Conservation (phyloP, 2,329 filamentous ascomycete genomes). For the Mycogone perniciosa region DNA sequence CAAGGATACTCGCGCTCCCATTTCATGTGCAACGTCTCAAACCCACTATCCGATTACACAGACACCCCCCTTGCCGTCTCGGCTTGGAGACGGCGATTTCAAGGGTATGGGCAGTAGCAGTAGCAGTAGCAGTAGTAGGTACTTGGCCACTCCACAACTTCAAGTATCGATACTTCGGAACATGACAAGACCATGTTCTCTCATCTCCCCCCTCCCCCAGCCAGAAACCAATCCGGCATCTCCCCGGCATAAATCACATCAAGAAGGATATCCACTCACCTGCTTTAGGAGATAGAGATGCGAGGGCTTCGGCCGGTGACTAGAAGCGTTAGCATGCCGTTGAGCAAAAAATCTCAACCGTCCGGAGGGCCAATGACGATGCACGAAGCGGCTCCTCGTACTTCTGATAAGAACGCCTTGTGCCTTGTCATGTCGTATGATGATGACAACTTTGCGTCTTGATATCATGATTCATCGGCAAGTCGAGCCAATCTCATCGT, state of each 20-base stretch:
- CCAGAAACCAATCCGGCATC: constrained; percentile 5
- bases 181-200: background rate
- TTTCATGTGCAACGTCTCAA: too few relatives aligned
- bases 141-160: background rate
- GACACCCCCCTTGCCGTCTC: too few relatives aligned
- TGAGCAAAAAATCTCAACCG: background rate
- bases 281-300: constrained; percentile 2
- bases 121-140: background rate
- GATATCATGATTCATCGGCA: too few relatives aligned
- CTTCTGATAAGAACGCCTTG: too few relatives aligned
- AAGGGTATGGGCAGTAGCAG: too few relatives aligned
- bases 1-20: too few relatives aligned
- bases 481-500: too few relatives aligned
- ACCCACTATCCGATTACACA: too few relatives aligned
- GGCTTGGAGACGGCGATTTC: too few relatives aligned
- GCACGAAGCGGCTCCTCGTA: too few relatives aligned
- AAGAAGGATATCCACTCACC: background rate
- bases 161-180: background rate
- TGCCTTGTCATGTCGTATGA: background rate
- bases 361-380: too few relatives aligned
- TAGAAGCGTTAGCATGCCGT: background rate
- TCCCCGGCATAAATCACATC: constrained; percentile 9
- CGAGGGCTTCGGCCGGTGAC: constrained; percentile 5
- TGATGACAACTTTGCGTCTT: background rate
- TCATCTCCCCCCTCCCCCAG: background rate